Evolutionary conservation across 2,329 filamentous ascomycete species (phyloP), one percentile per base, ranked within the genome.

Genomic region (Cadophora gregata): DNA sequence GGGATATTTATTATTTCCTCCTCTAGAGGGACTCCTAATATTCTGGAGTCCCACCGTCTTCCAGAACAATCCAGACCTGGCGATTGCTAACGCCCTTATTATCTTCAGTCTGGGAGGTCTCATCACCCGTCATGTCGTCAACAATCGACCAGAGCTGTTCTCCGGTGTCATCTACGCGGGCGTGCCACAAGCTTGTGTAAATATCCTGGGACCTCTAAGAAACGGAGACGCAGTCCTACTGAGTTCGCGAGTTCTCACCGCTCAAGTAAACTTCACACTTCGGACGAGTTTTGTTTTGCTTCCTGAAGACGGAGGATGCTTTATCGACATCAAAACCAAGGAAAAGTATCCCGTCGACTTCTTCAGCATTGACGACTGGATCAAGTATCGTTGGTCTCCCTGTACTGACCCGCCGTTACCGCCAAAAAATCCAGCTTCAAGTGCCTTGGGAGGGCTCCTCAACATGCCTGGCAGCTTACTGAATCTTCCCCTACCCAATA

Each of bases 171-270:
- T 97, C 1, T 98, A 93, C 75, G 93, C 92, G 1, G 95, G 94
- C 9, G 88, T 90, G 1, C 94, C 94, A 0, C 90, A 95, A 71
- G 87, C 91, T 63, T 97, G 93, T 76, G 88, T 97, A 76, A 97
- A 97, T 76, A 96, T 97, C 61, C 84, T 97, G 4, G 95, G 95
- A 0, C 94, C 94, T 0, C 78, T 98, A 14, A 89, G 94, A 42
- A 95, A 97, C 73, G 94, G 94, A n/a, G 94, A 98, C 75, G 92
- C 94, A 21, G 93, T 97, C 0, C 84, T 97, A 0, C 84, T 97
- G 67, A 97, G 94, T 74, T 93, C 93, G 68, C 92, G 93, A 71
- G 90, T 97, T 0, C 84, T 98, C 19, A 97, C 93, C 0, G 93
- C 95, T 0, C 92, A 96, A 75, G 94, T 97, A 72, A 97, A 97